Base-by-base conservation (phyloP, 768 basidiomycete species). In the Epithele typhae region DNA sequence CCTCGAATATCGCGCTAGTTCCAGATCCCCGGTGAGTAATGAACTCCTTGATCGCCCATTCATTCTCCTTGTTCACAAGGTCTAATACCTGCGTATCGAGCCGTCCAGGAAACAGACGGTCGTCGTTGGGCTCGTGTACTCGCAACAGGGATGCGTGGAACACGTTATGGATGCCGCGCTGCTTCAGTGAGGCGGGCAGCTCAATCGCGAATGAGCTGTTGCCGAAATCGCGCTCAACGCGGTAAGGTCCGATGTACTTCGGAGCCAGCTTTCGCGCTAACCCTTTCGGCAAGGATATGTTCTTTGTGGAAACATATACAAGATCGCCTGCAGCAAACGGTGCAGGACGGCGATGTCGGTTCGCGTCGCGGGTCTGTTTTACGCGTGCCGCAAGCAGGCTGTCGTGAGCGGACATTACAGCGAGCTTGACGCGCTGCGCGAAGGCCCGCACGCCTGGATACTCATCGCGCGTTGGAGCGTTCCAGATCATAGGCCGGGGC, bases 221-320 rank as follows among this genome's bases (percentile, higher is more conserved):
- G 37, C 52, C 1, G 51, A 52, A 18, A 46, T 21, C 9, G 41
- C 52, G 18, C 0, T 58, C 1, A 1, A 73, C 58, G 4, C 50
- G 36, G 40, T 62, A 74, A 0, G 70, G 74, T 7, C 74, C 68
- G 17, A 73, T 57, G 45, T 51, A 72, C 32, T 66, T 67, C 0
- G 67, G 72, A 0, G 60, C 22, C 0, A 74, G 53, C 40, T 72
- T 73, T 4, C 53, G 21, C 0, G 67, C 66, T 4, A 58, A 27
- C 3, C 59, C 63, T 23, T 62, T 64, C 69, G n/a, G n/a, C n/a
- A n/a, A n/a, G n/a, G n/a, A n/a, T n/a, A n/a, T n/a, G n/a, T n/a
- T n/a, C n/a, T n/a, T n/a, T n/a, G n/a, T n/a, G n/a, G n/a, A n/a
- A n/a, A n/a, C n/a, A n/a, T n/a, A n/a, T n/a, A n/a, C n/a, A 11